Percentiles rank a stretch among this genome's conserved stretches.
phyloP scores from a whole-genome alignment of 345 rosid species.

The Eucalyptus brandiana region DNA sequence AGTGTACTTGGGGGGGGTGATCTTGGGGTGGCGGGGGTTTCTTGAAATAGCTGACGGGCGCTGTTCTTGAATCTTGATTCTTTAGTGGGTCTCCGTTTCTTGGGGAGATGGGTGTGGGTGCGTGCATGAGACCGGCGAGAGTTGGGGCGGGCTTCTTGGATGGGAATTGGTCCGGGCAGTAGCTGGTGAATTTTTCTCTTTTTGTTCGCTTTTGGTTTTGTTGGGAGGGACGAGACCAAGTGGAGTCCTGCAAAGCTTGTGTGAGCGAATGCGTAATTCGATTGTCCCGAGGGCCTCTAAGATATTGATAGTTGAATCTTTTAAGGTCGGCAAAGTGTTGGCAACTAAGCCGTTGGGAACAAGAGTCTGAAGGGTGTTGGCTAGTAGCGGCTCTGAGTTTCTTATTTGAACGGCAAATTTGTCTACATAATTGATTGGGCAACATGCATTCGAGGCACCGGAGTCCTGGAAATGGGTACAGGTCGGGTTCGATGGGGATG shows the following conservation, averaged over 20 bases:
- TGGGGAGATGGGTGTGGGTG: not conserved
- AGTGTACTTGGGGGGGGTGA: not conserved
- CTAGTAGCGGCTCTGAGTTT: not conserved
- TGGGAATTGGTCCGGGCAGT: not conserved
- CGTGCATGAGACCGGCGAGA: not conserved
- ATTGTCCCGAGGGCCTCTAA: not conserved
- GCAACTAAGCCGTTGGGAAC: not conserved
- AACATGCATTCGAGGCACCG: slow-evolving; percentile 89
- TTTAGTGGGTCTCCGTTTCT: not conserved
- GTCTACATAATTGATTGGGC: not conserved
- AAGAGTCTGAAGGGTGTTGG: not conserved
- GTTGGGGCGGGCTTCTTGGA: not conserved
- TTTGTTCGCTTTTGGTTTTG: not conserved
- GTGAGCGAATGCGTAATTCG: not conserved
- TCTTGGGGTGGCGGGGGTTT: not conserved
- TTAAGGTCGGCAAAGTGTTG: not conserved
- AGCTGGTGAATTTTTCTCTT: not conserved
- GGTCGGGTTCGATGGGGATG: slow-evolving; percentile 63
- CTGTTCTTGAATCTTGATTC: not conserved
- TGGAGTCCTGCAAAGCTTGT: not conserved
- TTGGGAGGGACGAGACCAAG: not conserved
- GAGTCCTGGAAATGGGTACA: slow-evolving; percentile 80
- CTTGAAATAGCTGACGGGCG: not conserved
- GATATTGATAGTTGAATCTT: not conserved
- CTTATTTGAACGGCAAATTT: not conserved